phyloP scores from a whole-genome alignment of 2,329 filamentous ascomycete genomes.

The Scedosporium aurantiacum region DNA sequence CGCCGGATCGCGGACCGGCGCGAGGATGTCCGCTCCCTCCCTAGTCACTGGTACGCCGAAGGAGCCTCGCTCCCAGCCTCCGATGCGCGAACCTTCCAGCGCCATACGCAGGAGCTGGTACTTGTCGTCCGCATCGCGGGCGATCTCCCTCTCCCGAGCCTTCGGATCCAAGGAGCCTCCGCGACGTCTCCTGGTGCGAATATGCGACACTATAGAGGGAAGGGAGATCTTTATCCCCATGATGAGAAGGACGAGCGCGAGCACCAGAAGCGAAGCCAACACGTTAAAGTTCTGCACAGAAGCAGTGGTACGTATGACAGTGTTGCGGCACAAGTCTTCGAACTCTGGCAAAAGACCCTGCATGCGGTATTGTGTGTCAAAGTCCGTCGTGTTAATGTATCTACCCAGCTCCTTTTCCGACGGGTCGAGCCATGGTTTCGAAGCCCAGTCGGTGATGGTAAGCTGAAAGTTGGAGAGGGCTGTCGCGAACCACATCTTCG shows the following conservation, averaged over 20 bases:
- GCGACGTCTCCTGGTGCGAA: neutral
- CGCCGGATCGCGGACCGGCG: neutral
- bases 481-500: neutral
- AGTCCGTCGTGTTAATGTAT: neutral
- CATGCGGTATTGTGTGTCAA: neutral
- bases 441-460: neutral
- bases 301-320: neutral
- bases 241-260: neutral
- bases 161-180: neutral
- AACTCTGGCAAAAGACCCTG: neutral
- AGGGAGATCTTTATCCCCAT: neutral
- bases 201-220: neutral
- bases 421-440: neutral
- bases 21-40: neutral
- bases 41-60: neutral
- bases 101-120: slow-evolving; percentile 1
- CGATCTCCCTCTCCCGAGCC: neutral
- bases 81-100: neutral
- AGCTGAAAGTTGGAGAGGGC: neutral
- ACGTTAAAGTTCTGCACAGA: slow-evolving; percentile 1
- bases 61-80: neutral
- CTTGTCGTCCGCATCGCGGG: neutral
- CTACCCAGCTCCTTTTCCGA: neutral
- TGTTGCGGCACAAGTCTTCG: neutral
- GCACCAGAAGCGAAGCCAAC: neutral